A percentile compares a stretch with the other conserved stretches of the same genome.
These are phyloP conservation scores for Mallotus japonicus DNA, from an alignment of 441 rosid species.

Conservation along the genomic window DNA sequence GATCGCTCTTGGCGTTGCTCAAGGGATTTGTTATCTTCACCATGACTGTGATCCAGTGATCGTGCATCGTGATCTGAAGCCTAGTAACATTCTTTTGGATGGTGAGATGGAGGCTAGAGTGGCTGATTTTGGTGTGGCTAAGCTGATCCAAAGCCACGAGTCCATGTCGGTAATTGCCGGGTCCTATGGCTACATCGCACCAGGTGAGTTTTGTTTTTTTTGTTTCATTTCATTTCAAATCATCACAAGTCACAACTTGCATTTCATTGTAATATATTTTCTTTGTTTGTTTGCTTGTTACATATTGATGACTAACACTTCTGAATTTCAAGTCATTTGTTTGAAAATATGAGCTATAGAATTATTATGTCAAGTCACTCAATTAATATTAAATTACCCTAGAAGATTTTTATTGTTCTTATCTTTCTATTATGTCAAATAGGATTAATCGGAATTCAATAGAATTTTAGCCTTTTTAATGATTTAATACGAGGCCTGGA, in stretches of 20 bases:
- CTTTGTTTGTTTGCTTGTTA: no score
- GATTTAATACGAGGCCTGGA: no score
- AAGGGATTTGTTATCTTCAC: conserved; percentile 95
- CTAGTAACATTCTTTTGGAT: conserved; percentile 80
- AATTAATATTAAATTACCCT: no score
- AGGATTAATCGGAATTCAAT: no score
- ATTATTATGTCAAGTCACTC: no score
- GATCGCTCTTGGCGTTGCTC: conserved; percentile 90
- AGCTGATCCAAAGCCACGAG: conserved; percentile 74
- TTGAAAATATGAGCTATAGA: no score
- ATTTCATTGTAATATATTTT: no score
- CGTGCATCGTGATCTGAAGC: conserved; percentile 92
- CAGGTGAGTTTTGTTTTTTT: conserved; percentile 47
- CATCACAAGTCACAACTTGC: background rate
- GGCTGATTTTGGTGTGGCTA: conserved; percentile 96
- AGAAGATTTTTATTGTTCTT: no score
- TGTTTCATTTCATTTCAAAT: background rate
- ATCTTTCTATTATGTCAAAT: no score
- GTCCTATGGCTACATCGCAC: conserved; percentile 97
- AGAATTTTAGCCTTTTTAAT: no score
- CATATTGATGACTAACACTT: no score
- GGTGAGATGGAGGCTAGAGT: conserved; percentile 94
- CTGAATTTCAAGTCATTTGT: no score
- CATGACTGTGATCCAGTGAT: conserved; percentile 95
- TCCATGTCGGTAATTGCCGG: conserved; percentile 99